Evolutionary conservation across 176 grass and related monocot species (phyloP).

Genomic region (Phoenix roebelenii): DNA sequence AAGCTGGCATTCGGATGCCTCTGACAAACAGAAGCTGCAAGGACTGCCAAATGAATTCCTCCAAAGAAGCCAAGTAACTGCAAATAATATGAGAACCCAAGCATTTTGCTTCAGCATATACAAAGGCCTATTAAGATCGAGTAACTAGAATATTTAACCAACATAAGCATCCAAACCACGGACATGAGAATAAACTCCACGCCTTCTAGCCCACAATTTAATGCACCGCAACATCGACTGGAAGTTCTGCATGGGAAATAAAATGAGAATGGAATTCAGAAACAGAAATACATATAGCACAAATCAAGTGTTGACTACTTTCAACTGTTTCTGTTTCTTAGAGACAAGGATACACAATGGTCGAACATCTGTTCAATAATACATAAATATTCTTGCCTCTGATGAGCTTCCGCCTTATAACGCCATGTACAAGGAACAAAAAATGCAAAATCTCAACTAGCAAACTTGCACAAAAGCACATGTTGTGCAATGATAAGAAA

Average conservation of each 20-base stretch:
- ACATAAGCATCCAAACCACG: constrained; percentile 4
- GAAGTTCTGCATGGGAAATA: constrained; percentile 40
- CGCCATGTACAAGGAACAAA: no score
- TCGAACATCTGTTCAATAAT: no score
- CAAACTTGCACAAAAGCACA: no score
- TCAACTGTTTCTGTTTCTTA: no score
- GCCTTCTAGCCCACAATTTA: constrained; percentile 59
- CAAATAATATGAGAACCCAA: constrained; percentile 19
- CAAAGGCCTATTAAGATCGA: background rate
- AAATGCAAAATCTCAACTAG: no score
- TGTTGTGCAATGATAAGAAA: no score
- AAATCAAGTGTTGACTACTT: no score
- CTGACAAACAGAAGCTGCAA: constrained; percentile 57
- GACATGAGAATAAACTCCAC: constrained; percentile 61
- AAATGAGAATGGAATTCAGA: no score
- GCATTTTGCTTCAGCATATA: constrained; percentile 3
- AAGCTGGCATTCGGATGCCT: constrained; percentile 30
- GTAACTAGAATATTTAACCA: constrained; percentile 1
- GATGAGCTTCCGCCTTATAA: no score
- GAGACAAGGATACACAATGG: no score
- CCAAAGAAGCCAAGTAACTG: constrained; percentile 69
- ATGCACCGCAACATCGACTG: constrained; percentile 46
- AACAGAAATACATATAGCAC: no score
- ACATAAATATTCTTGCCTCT: no score
- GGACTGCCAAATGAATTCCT: constrained; percentile 57